Evolutionary conservation across 768 basidiomycete genomes (phyloP), one percentile per base, ranked within the genome.

Genomic region (Mycena polygramma): DNA sequence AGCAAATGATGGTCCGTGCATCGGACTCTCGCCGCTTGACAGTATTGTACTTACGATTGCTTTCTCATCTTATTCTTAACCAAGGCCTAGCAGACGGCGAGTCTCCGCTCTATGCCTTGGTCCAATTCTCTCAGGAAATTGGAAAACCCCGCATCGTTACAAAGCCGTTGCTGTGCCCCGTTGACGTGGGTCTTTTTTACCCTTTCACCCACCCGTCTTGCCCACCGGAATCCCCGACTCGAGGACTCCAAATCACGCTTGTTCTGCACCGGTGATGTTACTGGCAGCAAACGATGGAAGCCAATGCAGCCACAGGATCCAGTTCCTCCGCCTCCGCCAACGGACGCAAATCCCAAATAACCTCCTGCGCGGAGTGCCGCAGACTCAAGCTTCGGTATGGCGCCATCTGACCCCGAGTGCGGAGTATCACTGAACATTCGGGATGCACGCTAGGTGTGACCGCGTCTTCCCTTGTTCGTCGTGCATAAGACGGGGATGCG

Each of bases 401-500:
- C 13, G 4, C 14, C 7, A 20, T 11, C 11, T n/a, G 45, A 14
- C 17, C 41, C 15, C 41, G 39, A 13, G 41, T 43, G 45, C 45
- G 45, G 45, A 17, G 13, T 2, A 43, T 43, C 2, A 43, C 10
- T 46, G 45, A 46, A 14, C 15, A 57, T 37, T 36, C 4, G 4
- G 54, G 17, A 53, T 41, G 17, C 36, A n/a, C 35, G 36, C 54
- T 15, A 73, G 74, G 39, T 85, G 84, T 66, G 82, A 84, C 64
- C 78, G 84, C 41, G 49, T 72, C 39, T 81, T 85, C 55, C 84
- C 84, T 20, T 85, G 84, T 64, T 77, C 81, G 37, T 80, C 83
- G 5, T 85, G 84, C 70, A 77, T 83, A 15, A 74, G 83, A 24
- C 76, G 84, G 24, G 84, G 84, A 48, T 85, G 84, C 72, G 77